phyloP scores from a whole-genome alignment of 805 yeast species.

The Yamadazyma takamatsuzukensis region DNA sequence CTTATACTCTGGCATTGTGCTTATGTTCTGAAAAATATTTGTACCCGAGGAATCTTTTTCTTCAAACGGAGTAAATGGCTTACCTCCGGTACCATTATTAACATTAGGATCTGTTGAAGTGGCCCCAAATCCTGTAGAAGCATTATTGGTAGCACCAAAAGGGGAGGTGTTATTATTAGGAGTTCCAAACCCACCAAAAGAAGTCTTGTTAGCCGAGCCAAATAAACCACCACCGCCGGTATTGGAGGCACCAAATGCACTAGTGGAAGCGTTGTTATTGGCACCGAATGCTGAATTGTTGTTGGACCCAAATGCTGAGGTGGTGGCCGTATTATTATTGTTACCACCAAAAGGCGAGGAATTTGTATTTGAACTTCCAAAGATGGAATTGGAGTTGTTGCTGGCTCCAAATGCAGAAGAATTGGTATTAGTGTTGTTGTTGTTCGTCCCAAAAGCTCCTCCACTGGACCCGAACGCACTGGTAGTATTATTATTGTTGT shows the following conservation, averaged over 20 bases:
- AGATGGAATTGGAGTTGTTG: slow-evolving; percentile 4
- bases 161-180: slow-evolving; percentile 16
- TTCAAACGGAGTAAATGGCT: slow-evolving; percentile 63
- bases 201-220: slow-evolving; percentile 19
- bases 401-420: slow-evolving; percentile 18
- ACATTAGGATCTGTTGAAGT: slow-evolving; percentile 29
- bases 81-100: slow-evolving; percentile 65
- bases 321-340: slow-evolving; percentile 10
- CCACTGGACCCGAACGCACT: slow-evolving; percentile 21
- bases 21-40: slow-evolving; percentile 62
- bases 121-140: slow-evolving; percentile 22
- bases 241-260: slow-evolving; percentile 22
- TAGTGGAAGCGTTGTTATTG: slow-evolving; percentile 1
- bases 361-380: slow-evolving; percentile 12
- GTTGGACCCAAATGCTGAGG: slow-evolving; percentile 12
- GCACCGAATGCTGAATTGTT: slow-evolving; percentile 20
- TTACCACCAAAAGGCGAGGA: slow-evolving; percentile 18
- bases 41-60: slow-evolving; percentile 71
- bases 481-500: slow-evolving; percentile 18
- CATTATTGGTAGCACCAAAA: slow-evolving; percentile 19
- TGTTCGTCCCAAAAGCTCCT: too few relatives aligned
- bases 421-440: slow-evolving; percentile 11
- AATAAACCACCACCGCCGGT: slow-evolving; percentile 21
- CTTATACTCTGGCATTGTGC: slow-evolving; percentile 88
- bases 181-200: slow-evolving; percentile 17